A percentile compares a stretch with the other conserved stretches of the same genome.
phyloP scores from a whole-genome alignment of 306 rosid species.

The Malus sieversii region DNA sequence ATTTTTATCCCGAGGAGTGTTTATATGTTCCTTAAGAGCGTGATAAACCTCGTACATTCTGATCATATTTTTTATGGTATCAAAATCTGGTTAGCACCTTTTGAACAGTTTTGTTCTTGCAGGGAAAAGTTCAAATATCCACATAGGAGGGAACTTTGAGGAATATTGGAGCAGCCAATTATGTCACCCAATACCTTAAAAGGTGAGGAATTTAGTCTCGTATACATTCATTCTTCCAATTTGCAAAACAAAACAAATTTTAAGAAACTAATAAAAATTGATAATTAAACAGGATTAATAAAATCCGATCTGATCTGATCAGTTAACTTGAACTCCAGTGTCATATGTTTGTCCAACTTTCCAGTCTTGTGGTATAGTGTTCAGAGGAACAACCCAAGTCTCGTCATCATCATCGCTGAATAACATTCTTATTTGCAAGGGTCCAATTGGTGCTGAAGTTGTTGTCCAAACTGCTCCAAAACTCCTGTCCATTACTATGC shows the following conservation, averaged over 20 bases:
- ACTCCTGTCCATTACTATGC: constrained; percentile 70
- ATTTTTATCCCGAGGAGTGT: not conserved
- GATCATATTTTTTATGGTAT: not conserved
- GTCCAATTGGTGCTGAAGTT: constrained; percentile 66
- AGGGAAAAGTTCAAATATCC: not conserved
- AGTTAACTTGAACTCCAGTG: constrained; percentile 74
- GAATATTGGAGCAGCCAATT: not conserved
- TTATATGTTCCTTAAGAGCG: not conserved
- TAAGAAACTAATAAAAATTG: not conserved
- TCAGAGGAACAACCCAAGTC: constrained; percentile 71
- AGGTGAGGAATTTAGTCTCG: not conserved
- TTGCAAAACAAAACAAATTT: not conserved
- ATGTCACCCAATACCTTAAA: not conserved
- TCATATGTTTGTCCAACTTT: constrained; percentile 68
- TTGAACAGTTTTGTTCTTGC: not conserved
- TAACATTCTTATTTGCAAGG: constrained; percentile 68
- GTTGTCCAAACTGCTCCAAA: constrained; percentile 82
- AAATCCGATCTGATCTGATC: not conserved
- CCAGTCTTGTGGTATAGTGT: constrained; percentile 73
- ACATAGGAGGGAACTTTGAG: not conserved
- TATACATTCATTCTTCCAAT: not conserved
- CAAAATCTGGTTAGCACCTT: not conserved
- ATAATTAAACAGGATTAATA: not conserved
- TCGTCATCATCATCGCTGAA: constrained; percentile 70
- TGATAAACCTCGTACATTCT: not conserved